Base-by-base conservation (phyloP, 768 basidiomycete genomes). In the Collybia mongolica region DNA sequence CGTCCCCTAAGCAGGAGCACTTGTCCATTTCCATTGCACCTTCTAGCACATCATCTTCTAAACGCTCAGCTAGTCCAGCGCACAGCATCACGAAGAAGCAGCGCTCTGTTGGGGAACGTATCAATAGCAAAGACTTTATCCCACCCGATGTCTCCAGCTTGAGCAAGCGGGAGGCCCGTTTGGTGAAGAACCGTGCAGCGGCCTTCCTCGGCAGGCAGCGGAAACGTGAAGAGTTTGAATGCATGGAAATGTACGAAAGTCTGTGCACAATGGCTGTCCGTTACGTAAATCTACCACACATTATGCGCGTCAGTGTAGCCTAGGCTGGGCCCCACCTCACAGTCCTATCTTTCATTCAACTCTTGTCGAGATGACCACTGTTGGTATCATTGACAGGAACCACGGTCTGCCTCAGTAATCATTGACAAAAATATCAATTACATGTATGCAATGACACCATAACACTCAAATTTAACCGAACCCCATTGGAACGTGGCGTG, bases 111-210 rank as follows among this genome's bases (percentile, higher is more conserved):
- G 76, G 70, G 44, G 79, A 81, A 61, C 76, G 78, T 50, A 71
- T 81, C 54, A 74, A 69, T 52, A 86, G 81, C 66, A 91, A 88
- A 70, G 90, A 93, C 65, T 94, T 93, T 60, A 65, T 94, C 17
- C 90, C 91, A 9, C 92, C 92, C 43, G 91, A 94, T 64, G 91
- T 93, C 52, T 81, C 83, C 52, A 92, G 93, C 44, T 79, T 94
- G 52, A 84, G 79, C 76, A 94, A 94, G 69, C 89, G 92, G 44
- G 92, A 94, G 70, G 92, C 92, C 53, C 84, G 92, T 46, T 79
- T 94, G 7, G 88, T 94, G 50, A 94, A 94, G 77, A 94, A 94
- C 72, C 81, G 92, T 49, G 92, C 92, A 11, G 92, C 92, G 9
- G 92, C 92, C 51, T 94, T 94, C 74, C 85, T 94, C 63, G 88